phyloP scores from a whole-genome alignment of 2,329 filamentous ascomycete species.

The Cladophialophora psammophila region DNA sequence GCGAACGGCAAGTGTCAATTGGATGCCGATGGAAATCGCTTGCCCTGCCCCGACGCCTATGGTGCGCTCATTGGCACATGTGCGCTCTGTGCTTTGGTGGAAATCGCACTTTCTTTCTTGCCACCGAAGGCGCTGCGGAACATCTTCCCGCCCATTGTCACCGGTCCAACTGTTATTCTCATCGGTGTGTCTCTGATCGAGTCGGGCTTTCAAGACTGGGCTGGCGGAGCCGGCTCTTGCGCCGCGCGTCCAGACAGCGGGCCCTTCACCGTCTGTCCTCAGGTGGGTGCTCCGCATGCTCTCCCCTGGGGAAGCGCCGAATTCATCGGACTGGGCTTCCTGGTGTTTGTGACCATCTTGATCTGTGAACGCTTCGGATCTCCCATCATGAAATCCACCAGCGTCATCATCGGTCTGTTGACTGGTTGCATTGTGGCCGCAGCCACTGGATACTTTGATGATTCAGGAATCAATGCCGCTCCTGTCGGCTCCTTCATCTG shows the following conservation, averaged over 20 bases:
- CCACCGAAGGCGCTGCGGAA: slow-evolving; percentile 65
- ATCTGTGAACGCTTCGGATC: slow-evolving; percentile 73
- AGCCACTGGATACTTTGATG: slow-evolving; percentile 71
- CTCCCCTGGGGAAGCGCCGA: slow-evolving; percentile 69
- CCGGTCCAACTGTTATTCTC: slow-evolving; percentile 70
- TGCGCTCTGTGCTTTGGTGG: slow-evolving; percentile 58
- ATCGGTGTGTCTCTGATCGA: slow-evolving; percentile 71
- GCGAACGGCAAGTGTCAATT: slow-evolving; percentile 67
- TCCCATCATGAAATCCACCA: slow-evolving; percentile 73
- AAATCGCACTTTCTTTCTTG: slow-evolving; percentile 71
- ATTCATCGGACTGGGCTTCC: slow-evolving; percentile 72
- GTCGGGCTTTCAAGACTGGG: slow-evolving; percentile 72
- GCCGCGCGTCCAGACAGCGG: slow-evolving; percentile 50
- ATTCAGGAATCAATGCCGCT: slow-evolving; percentile 64
- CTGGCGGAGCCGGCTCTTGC: slow-evolving; percentile 66
- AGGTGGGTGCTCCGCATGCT: slow-evolving; percentile 64
- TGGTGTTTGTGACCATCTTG: slow-evolving; percentile 72
- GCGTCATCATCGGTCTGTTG: slow-evolving; percentile 69
- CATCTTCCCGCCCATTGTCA: slow-evolving; percentile 73
- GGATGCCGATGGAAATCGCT: slow-evolving; percentile 61
- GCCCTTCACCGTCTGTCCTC: slow-evolving; percentile 64
- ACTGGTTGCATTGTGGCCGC: slow-evolving; percentile 73
- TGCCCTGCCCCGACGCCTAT: slow-evolving; percentile 71
- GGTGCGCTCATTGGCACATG: slow-evolving; percentile 69
- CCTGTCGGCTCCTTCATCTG: slow-evolving; percentile 73